Conservation (phyloP, 345 rosid genomes). For the Anastatica hierochuntica region DNA sequence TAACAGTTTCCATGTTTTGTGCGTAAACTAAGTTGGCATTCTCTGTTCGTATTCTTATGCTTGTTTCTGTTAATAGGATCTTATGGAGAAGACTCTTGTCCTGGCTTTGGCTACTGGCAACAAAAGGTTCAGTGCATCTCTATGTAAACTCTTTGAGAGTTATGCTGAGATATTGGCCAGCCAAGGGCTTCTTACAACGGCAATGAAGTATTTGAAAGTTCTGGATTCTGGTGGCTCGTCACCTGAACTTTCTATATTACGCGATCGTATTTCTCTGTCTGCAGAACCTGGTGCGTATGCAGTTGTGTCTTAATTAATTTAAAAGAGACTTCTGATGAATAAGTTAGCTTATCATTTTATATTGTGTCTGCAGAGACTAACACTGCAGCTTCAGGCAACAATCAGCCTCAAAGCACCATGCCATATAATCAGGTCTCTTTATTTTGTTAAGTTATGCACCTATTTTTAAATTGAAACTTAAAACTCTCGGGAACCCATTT, state of each 20-base stretch:
- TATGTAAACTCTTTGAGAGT: slow-evolving; percentile 93
- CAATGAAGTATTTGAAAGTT: slow-evolving; percentile 91
- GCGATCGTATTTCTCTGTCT: slow-evolving; percentile 68
- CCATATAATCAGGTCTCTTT: slow-evolving; percentile 23
- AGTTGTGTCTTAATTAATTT: neutral
- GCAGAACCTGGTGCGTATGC: slow-evolving; percentile 55
- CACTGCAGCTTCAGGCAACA: slow-evolving; percentile 27
- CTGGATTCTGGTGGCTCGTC: slow-evolving; percentile 78
- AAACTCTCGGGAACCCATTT: slow-evolving; percentile 2
- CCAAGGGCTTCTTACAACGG: slow-evolving; percentile 73
- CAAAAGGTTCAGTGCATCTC: slow-evolving; percentile 77
- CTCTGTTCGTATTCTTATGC: slow-evolving; percentile 6
- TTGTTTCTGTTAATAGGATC: slow-evolving; percentile 48
- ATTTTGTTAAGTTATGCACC: neutral
- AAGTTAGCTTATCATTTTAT: slow-evolving; percentile 4
- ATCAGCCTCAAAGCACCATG: slow-evolving; percentile 28
- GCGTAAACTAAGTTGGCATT: neutral
- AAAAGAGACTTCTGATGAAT: neutral
- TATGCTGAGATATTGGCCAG: slow-evolving; percentile 97
- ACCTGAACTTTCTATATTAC: slow-evolving; percentile 74
- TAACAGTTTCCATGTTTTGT: slow-evolving; percentile 18
- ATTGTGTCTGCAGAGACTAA: slow-evolving; percentile 48
- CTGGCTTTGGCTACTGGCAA: slow-evolving; percentile 94
- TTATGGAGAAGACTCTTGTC: slow-evolving; percentile 98
- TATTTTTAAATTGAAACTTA: neutral